Conservation (phyloP, 2,329 filamentous ascomycete species). For the Cladosporium cucumerinum region DNA sequence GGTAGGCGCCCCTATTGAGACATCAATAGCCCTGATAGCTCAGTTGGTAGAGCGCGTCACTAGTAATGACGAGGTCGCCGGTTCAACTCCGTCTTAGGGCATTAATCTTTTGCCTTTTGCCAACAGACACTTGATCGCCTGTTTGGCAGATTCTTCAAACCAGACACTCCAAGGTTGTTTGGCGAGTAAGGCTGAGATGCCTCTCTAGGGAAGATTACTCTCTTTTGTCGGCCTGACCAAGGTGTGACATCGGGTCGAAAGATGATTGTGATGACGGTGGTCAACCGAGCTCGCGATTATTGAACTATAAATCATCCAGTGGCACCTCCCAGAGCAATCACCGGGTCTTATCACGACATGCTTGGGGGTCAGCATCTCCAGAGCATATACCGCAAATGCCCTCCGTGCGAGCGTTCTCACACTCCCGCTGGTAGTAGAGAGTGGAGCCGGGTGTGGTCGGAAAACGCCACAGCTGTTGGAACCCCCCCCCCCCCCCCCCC, state of each 20-base stretch:
- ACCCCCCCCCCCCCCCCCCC: too few species aligned
- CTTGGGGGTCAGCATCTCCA: not conserved
- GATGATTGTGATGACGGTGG: not conserved
- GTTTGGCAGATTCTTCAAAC: not conserved
- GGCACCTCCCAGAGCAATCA: too few species aligned
- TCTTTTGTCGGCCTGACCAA: too few species aligned
- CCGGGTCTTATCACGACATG: not conserved
- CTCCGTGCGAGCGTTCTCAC: not conserved
- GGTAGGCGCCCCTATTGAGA: too few species aligned
- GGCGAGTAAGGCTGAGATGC: too few species aligned
- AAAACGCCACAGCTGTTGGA: not conserved
- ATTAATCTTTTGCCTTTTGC: not conserved
- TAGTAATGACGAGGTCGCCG: slow-evolving; percentile 17
- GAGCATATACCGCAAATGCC: not conserved
- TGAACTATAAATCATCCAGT: not conserved
- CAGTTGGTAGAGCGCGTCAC: slow-evolving; percentile 17
- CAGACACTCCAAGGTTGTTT: not conserved
- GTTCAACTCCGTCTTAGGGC: slow-evolving; percentile 16
- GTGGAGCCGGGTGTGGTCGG: not conserved
- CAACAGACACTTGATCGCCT: not conserved
- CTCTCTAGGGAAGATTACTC: too few species aligned
- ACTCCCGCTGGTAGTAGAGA: not conserved
- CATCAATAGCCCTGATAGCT: slow-evolving; percentile 11
- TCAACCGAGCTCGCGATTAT: not conserved
- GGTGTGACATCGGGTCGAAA: too few species aligned